Base-by-base conservation (phyloP, 495 filamentous ascomycete species). In the Astrothelium macrocarpum region DNA sequence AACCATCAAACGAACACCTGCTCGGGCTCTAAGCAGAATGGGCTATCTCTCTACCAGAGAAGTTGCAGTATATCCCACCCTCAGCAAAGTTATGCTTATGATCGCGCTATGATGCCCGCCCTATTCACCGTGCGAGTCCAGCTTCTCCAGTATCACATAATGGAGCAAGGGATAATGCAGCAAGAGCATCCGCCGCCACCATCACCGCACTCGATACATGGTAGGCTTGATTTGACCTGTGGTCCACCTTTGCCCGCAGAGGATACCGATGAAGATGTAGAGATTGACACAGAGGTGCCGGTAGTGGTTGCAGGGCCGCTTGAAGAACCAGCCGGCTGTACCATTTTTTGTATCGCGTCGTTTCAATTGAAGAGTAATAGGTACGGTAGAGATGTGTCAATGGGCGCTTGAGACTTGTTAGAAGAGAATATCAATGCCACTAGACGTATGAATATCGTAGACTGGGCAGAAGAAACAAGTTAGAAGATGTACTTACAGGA, bases 201-300 rank as follows among this genome's bases (percentile, higher is more conserved):
- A 56, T 56, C 49, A 56, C 49, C 49, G 16, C 49, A 56, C 25
- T 56, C 49, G 49, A 56, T 56, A 2, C 49, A 56, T 3, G 49
- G 49, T 20, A 56, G 49, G 25, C 49, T 20, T 26, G 49, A 56
- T 20, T 56, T 56, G 49, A 56, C 16, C 23, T 56, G 4, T 20
- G 20, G 23, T 11, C 23, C 49, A 29, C 25, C 49, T 1, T 56
- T 56, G 49, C 49, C 25, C 49, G 49, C 10, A 29, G 49, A 5
- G 7, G 49, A 56, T 9, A 2, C 49, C 25, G 49, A 56, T 25
- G 49, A 56, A 10, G 49, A 56, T 16, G 49, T 56, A 1, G 49
- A 56, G 49, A 56, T 20, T 3, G 49, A 56, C 9, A 56, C 25
- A 2, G 49, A 56, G 3, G 49, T 56, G 12, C 49, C 49, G 5